Conservation (phyloP, 2,329 filamentous ascomycete species). For the Colletotrichum sansevieriae region DNA sequence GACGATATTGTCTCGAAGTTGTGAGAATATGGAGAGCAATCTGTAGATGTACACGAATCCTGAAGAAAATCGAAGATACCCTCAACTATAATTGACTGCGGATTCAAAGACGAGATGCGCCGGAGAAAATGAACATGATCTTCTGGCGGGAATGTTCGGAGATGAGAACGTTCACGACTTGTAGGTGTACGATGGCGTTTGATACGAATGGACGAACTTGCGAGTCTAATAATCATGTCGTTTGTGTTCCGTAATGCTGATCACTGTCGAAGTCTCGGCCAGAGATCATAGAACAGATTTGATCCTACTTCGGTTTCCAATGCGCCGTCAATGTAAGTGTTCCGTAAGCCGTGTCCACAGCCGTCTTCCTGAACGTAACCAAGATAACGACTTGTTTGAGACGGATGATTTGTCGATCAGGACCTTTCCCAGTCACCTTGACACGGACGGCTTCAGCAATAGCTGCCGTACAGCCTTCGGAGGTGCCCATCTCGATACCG, state of each 20-base stretch:
- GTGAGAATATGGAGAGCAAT: constrained; percentile 17
- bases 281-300: no score
- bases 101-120: no score
- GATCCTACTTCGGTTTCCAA: background rate
- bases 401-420: background rate
- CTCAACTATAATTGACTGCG: background rate
- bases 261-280: no score
- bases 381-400: background rate
- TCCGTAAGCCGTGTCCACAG: background rate
- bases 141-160: no score
- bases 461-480: background rate
- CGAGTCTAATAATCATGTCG: no score
- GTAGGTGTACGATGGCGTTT: no score
- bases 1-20: constrained; percentile 67
- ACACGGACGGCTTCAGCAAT: background rate
- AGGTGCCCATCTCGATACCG: background rate
- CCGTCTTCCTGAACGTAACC: background rate
- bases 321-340: background rate
- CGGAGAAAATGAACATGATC: no score
- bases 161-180: no score
- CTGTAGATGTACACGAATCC: constrained; percentile 17
- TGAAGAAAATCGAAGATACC: constrained; percentile 20
- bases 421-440: background rate
- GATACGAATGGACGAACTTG: no score
- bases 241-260: no score